phyloP scores from a whole-genome alignment of 106 monocot species.

The Dactylorhiza incarnata region DNA sequence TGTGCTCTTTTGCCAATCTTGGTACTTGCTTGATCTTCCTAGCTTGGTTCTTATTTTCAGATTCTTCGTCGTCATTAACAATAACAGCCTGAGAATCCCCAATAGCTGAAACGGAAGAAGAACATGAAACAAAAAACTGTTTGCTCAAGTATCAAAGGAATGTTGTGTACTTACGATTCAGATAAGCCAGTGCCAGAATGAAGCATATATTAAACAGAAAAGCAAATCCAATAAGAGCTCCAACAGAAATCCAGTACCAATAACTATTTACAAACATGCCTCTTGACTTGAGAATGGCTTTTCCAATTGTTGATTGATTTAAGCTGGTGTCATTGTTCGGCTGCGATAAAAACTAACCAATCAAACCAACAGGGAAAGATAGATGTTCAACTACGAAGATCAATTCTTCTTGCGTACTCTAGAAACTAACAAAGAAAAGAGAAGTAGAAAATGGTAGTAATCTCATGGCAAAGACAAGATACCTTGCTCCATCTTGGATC shows the following conservation, averaged over 20 bases:
- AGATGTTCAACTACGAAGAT: conserved; percentile 18
- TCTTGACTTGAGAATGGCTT: conserved; percentile 66
- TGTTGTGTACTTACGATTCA: conserved; percentile 27
- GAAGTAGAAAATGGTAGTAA: not conserved
- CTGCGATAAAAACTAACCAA: conserved; percentile 21
- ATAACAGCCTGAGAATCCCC: too few species aligned
- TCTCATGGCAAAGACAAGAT: conserved; percentile 3
- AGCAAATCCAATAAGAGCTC: conserved; percentile 44
- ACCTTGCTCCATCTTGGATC: conserved; percentile 44
- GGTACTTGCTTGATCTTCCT: too few species aligned
- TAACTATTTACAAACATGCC: conserved; percentile 38
- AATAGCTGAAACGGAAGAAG: too few species aligned
- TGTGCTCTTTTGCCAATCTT: too few species aligned
- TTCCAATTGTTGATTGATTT: conserved; percentile 55
- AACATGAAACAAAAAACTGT: too few species aligned
- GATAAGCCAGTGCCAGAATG: conserved; percentile 42
- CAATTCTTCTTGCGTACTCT: conserved; percentile 18
- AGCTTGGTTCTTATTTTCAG: too few species aligned
- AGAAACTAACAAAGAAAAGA: conserved; percentile 18
- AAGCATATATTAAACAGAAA: conserved; percentile 56
- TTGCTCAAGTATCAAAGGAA: too few species aligned
- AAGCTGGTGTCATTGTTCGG: conserved; percentile 51
- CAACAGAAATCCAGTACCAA: conserved; percentile 70
- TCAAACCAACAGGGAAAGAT: not conserved
- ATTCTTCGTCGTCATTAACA: too few species aligned